These are phyloP conservation scores for Phytophthora fragariaefolia DNA, from an alignment of 352 stramenopile species.

Conservation along the genomic window DNA sequence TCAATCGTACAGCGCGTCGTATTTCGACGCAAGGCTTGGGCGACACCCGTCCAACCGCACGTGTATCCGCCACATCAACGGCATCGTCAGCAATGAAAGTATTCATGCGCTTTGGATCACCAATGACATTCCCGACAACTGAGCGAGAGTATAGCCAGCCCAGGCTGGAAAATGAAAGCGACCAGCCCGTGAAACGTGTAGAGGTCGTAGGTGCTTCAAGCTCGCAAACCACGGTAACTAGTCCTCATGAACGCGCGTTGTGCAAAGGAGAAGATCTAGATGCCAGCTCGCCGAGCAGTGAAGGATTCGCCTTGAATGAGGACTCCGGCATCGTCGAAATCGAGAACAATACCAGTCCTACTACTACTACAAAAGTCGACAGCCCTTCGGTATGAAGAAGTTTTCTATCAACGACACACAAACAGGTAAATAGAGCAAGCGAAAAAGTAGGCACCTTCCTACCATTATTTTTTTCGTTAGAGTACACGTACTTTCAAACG, in stretches of 20 bases:
- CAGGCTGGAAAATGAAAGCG: conserved; percentile 19
- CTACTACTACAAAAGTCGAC: conserved; percentile 1
- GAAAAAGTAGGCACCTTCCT: no score
- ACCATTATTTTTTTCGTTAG: no score
- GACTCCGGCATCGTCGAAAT: not conserved
- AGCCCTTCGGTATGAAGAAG: not conserved
- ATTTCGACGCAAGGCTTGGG: conserved; percentile 54
- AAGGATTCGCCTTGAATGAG: conserved; percentile 4
- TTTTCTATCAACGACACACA: not conserved
- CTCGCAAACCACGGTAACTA: not conserved
- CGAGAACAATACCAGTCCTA: not conserved
- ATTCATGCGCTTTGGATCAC: conserved; percentile 61
- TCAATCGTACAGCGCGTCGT: conserved; percentile 68
- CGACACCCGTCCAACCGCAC: conserved; percentile 9
- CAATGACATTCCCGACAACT: conserved; percentile 45
- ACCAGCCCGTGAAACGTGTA: conserved; percentile 12
- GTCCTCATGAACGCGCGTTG: not conserved
- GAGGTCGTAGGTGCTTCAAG: not conserved
- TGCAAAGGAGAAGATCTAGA: not conserved
- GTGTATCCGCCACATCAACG: conserved; percentile 11
- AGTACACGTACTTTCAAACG: no score
- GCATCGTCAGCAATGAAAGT: conserved; percentile 52
- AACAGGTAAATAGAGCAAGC: no score
- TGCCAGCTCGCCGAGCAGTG: not conserved
- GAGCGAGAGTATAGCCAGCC: conserved; percentile 8